phyloP scores from a whole-genome alignment of 179 eudicot genomes.

The Nepenthes alata region DNA sequence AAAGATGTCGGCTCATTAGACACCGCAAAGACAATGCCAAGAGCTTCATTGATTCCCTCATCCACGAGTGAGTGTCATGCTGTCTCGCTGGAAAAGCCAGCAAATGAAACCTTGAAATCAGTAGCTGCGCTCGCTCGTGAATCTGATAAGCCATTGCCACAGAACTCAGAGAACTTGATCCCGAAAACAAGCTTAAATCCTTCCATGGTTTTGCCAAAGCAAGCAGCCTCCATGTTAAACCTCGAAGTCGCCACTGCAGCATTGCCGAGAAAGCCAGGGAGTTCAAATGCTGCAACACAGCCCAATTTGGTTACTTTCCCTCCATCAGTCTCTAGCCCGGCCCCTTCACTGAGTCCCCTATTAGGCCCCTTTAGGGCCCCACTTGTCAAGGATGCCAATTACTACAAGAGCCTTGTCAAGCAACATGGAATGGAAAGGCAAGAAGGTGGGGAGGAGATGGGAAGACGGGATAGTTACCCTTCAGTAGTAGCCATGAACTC shows the following conservation, averaged over 20 bases:
- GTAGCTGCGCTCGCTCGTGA: neutral
- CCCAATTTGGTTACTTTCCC: neutral
- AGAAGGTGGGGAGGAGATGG: constrained; percentile 7
- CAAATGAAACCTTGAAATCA: neutral
- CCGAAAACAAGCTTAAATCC: neutral
- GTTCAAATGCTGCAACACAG: neutral
- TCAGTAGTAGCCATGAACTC: constrained; percentile 3
- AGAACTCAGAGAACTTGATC: neutral
- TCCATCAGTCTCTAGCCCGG: neutral
- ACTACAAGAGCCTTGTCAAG: constrained; percentile 36
- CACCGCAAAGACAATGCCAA: neutral
- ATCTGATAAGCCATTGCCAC: neutral
- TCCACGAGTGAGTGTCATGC: neutral
- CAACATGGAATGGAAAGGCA: constrained; percentile 35
- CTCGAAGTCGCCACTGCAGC: neutral
- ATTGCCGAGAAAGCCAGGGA: neutral
- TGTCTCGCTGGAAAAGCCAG: neutral
- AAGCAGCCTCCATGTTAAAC: neutral
- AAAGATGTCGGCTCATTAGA: constrained; percentile 5
- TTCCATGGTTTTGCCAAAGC: constrained; percentile 4
- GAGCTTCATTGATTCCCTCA: neutral
- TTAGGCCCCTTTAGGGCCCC: constrained; percentile 9
- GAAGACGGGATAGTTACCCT: constrained; percentile 3
- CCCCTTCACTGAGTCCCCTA: neutral
- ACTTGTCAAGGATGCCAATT: constrained; percentile 20